Evolutionary conservation across 176 grass and related monocot species (phyloP).

Genomic region (Triticum turgidum): DNA sequence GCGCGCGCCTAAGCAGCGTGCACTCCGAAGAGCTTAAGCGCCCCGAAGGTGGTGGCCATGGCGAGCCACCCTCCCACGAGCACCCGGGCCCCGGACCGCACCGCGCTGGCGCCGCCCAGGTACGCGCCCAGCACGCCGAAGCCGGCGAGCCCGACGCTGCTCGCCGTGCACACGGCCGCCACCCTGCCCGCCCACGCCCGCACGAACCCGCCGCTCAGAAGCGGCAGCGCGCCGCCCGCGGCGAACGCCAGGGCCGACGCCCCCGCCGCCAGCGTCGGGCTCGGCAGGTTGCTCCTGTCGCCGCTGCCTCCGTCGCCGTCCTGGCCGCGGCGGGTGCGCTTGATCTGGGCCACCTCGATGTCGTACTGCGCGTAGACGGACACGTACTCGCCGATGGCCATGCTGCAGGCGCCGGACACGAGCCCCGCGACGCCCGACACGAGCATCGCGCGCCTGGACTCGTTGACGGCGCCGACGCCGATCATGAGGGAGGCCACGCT

Average conservation of each 20-base stretch:
- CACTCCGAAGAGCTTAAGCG: conserved; percentile 53
- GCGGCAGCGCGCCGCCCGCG: conserved; percentile 40
- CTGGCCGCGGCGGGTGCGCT: background rate
- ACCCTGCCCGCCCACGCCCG: conserved; percentile 34
- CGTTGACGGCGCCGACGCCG: conserved; percentile 75
- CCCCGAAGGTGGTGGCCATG: conserved; percentile 63
- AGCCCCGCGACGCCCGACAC: conserved; percentile 71
- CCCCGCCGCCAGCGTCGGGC: conserved; percentile 43
- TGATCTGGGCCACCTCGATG: conserved; percentile 46
- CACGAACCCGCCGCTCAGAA: conserved; percentile 60
- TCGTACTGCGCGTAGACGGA: conserved; percentile 86
- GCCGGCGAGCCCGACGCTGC: conserved; percentile 35
- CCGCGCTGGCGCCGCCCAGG: conserved; percentile 44
- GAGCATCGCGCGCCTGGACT: conserved; percentile 52
- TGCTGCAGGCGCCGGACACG: conserved; percentile 74
- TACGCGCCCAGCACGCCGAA: conserved; percentile 53
- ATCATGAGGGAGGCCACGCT: conserved; percentile 93
- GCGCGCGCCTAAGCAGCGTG: conserved; percentile 1
- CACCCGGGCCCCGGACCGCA: conserved; percentile 39
- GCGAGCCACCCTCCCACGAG: conserved; percentile 63
- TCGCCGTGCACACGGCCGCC: conserved; percentile 39
- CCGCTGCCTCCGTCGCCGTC: background rate
- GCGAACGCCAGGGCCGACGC: conserved; percentile 62
- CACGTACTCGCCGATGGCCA: conserved; percentile 96
- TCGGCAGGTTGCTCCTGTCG: conserved; percentile 35